phyloP scores from a whole-genome alignment of 2,329 filamentous ascomycete genomes.

The Penicillium hesseltinei region DNA sequence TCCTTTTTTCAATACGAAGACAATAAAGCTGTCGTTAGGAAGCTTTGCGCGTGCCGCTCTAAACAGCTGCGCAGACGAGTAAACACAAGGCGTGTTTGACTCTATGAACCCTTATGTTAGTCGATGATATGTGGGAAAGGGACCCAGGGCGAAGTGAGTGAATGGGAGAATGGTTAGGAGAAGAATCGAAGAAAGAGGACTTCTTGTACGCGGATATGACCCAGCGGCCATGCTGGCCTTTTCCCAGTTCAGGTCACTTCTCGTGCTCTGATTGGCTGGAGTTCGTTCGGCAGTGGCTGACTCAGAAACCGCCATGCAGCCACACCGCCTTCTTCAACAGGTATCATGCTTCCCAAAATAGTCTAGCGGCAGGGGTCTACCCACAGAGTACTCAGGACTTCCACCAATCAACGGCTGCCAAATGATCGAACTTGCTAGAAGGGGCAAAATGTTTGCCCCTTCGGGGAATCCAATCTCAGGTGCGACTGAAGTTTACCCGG shows the following conservation, averaged over 20 bases:
- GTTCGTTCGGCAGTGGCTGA: slow-evolving; percentile 19
- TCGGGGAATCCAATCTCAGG: not conserved
- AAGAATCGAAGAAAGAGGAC: slow-evolving; percentile 20
- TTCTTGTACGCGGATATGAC: slow-evolving; percentile 37
- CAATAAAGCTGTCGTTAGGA: slow-evolving; percentile 12
- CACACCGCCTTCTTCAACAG: slow-evolving; percentile 22
- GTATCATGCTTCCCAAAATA: not conserved
- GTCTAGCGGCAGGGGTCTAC: slow-evolving; percentile 3
- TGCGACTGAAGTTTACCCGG: not conserved
- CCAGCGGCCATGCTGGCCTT: slow-evolving; percentile 47
- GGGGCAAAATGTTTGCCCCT: slow-evolving; percentile 12
- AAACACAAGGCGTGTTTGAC: slow-evolving; percentile 16
- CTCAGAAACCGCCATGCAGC: slow-evolving; percentile 21
- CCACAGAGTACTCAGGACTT: slow-evolving; percentile 1
- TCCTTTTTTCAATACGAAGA: slow-evolving; percentile 12
- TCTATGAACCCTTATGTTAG: slow-evolving; percentile 19
- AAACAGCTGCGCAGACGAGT: slow-evolving; percentile 14
- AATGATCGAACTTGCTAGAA: slow-evolving; percentile 37
- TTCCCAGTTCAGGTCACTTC: slow-evolving; percentile 44
- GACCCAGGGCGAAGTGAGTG: slow-evolving; percentile 21
- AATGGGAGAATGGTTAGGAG: slow-evolving; percentile 21
- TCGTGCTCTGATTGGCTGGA: slow-evolving; percentile 36
- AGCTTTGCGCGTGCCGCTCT: slow-evolving; percentile 6
- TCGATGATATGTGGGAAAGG: slow-evolving; percentile 13
- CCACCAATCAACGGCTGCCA: slow-evolving; percentile 20